A percentile compares a stretch with the other conserved stretches of the same genome.
Evolutionary conservation across 2,329 filamentous ascomycete genomes (phyloP).

Genomic region (Cryphonectria japonica): DNA sequence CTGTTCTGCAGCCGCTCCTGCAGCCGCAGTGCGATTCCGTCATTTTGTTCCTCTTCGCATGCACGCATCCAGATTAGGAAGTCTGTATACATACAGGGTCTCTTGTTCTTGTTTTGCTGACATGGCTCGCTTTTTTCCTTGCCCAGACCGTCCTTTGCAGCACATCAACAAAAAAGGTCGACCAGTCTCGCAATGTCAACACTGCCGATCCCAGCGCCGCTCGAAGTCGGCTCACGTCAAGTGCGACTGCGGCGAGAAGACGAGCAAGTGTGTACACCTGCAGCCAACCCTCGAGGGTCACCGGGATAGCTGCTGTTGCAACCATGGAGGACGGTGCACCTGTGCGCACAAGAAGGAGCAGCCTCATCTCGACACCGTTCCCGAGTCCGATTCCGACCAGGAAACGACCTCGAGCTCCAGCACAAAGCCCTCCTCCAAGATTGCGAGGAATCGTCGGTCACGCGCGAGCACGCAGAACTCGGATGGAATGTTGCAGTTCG

Average conservation of each 20-base stretch:
- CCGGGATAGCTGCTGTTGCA: conserved; percentile 71
- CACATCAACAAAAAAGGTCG: conserved; percentile 98
- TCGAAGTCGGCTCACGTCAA: conserved; percentile 92
- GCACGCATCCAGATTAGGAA: conserved; percentile 1
- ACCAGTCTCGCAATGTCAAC: conserved; percentile 95
- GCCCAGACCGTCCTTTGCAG: conserved; percentile 81
- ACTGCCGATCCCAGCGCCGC: conserved; percentile 96
- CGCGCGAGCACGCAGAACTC: conserved; percentile 66
- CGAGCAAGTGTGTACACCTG: conserved; percentile 68
- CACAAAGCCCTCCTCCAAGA: conserved; percentile 46
- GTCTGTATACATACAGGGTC: background rate
- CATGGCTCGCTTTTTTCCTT: conserved; percentile 3
- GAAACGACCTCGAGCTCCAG: conserved; percentile 34
- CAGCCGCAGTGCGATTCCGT: conserved; percentile 8
- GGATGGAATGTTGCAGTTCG: conserved; percentile 61
- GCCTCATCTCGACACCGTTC: conserved; percentile 61
- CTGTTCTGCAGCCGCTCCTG: conserved; percentile 9
- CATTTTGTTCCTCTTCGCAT: background rate
- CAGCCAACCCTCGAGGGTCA: conserved; percentile 61
- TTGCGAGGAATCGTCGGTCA: conserved; percentile 49
- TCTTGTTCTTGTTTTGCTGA: conserved; percentile 8
- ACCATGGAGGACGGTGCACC: conserved; percentile 69
- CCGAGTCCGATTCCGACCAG: conserved; percentile 63
- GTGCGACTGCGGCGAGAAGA: conserved; percentile 96
- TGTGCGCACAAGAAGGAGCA: conserved; percentile 67